Conservation (phyloP, 768 basidiomycete genomes). For the Boletus edulis region DNA sequence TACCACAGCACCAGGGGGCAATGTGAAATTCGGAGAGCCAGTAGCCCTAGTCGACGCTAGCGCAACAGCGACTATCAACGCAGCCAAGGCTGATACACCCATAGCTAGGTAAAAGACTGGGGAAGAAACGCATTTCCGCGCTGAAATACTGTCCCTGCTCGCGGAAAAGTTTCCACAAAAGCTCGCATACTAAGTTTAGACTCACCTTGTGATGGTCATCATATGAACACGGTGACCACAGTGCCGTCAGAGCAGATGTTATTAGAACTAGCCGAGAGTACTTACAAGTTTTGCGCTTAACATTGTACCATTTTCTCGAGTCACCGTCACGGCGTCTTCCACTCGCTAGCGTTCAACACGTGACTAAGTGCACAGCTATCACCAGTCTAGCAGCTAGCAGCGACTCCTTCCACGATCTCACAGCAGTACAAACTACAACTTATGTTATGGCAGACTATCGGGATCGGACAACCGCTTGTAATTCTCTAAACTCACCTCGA, state of each 20-base stretch:
- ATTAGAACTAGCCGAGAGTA: too few relatives aligned
- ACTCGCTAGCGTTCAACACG: too few relatives aligned
- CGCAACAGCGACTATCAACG: conserved; percentile 1
- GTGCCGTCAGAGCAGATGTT: too few relatives aligned
- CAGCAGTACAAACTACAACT: too few relatives aligned
- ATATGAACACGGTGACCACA: too few relatives aligned
- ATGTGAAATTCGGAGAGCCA: neutral
- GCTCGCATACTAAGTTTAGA: conserved; percentile 6
- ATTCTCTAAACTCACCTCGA: too few relatives aligned
- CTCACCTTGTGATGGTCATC: neutral
- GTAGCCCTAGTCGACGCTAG: neutral
- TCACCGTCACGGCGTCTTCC: too few relatives aligned
- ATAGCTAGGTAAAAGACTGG: neutral
- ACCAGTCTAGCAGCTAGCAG: too few relatives aligned
- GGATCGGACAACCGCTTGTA: neutral
- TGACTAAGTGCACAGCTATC: too few relatives aligned
- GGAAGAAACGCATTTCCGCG: neutral
- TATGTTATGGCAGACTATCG: neutral
- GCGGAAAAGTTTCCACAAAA: neutral
- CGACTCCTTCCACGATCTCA: too few relatives aligned
- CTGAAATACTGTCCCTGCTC: neutral
- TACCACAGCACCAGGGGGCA: conserved; percentile 24
- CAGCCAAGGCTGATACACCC: neutral
- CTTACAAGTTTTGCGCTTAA: too few relatives aligned
- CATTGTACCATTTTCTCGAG: too few relatives aligned